A percentile compares a stretch with the other conserved stretches of the same genome.
Conservation (phyloP, 1,139 yeast genomes). For the Taphrina flavorubra region DNA sequence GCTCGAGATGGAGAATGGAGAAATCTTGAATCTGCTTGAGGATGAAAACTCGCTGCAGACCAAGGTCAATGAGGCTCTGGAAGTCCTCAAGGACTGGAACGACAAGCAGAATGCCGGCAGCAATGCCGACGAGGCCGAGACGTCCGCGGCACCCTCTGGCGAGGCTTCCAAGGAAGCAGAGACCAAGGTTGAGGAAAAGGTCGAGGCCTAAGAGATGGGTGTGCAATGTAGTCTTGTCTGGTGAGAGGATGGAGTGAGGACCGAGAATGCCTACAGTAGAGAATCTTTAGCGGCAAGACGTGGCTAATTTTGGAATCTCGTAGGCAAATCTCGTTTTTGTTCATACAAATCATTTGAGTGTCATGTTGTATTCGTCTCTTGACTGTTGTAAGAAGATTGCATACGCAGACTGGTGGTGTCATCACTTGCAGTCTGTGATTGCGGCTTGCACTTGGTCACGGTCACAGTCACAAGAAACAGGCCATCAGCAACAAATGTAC, state of each 20-base stretch:
- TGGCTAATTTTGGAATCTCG: neutral
- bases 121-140: constrained; percentile 13
- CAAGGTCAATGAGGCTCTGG: constrained; percentile 92
- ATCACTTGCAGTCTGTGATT: no score
- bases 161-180: constrained; percentile 3
- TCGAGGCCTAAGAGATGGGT: constrained; percentile 3
- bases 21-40: constrained; percentile 85
- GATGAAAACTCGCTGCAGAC: constrained; percentile 82
- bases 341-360: no score
- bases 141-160: constrained; percentile 6
- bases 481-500: no score
- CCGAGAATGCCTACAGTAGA: constrained; percentile 4
- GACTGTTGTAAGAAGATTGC: neutral
- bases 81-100: constrained; percentile 78
- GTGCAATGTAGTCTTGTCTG: constrained; percentile 1
- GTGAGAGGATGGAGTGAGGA: constrained; percentile 18
- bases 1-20: constrained; percentile 92
- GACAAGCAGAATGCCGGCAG: constrained; percentile 33
- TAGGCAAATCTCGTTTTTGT: constrained; percentile 2
- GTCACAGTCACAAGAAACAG: no score
- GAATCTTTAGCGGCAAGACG: neutral
- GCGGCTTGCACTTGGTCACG: no score
- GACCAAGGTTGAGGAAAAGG: constrained; percentile 25
- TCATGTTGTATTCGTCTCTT: no score
- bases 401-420: no score